Base-by-base conservation (phyloP, 306 rosid genomes). In the Prunus mume region DNA sequence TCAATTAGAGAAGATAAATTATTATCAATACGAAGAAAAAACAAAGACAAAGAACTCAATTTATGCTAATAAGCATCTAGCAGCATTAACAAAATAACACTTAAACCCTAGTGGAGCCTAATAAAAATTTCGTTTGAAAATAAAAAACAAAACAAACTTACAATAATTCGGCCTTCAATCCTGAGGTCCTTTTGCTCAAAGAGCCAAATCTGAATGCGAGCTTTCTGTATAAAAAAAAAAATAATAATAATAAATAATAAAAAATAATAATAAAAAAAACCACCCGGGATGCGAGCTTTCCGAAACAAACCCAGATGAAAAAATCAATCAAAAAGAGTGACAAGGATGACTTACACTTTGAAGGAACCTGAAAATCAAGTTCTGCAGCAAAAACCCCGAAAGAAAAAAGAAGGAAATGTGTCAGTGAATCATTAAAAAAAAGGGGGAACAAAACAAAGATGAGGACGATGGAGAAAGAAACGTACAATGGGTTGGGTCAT, bases 401-500 rank as follows among this genome's bases (percentile, higher is more conserved):
- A 32, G 9, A 2, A 2, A 34, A 75, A 65, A 78, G 2, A 24
- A 45, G 18, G 75, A 79, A 24, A 57, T 18, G 58, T 67, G 82
- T 43, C 14, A 83, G 87, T 73, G 18, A 9, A 74, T 28, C 45
- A n/a, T 46, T 9, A 12, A 58, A n/a, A 38, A 7, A 60, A 9
- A 17, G 22, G 54, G 50, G 25, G 43, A 27, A 25, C 15, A 34
- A 25, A 46, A 5, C 10, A 22, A 3, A 54, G 20, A 63, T 46
- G 51, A 24, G 0, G 20, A 32, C 41, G 30, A 41, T 2, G 10
- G 56, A 74, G 27, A 78, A 58, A 66, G 60, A 54, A 71, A 65
- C 84, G 12, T 76, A 90, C 97, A 63, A 92, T 92, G 47, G 96
- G 97, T 52, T 92, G 97, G 86, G 96, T 92, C 97, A 92, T 92